Percentiles rank a stretch among this genome's conserved stretches.
Conservation (phyloP, 164 flowering plant genomes). For the Magnolia officinalis region DNA sequence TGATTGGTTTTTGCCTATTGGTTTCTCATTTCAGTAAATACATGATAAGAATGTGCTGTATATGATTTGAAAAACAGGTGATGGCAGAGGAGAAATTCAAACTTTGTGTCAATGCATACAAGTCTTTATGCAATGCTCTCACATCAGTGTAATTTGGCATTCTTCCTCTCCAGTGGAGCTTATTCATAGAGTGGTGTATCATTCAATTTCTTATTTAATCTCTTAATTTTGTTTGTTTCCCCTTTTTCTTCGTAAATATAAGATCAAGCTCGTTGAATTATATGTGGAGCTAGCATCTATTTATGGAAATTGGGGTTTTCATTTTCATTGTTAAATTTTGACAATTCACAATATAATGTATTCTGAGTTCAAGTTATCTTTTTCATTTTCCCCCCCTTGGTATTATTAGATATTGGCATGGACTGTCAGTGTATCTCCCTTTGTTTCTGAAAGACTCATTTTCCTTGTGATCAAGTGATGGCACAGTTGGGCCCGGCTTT, state of each 20-base stretch:
- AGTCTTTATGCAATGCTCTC: conserved; percentile 58
- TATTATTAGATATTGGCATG: too few species aligned
- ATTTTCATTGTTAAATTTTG: too few species aligned
- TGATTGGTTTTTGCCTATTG: neutral
- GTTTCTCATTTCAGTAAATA: neutral
- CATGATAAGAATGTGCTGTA: too few species aligned
- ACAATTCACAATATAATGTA: too few species aligned
- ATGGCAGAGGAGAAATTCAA: conserved; percentile 77
- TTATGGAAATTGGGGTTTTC: neutral
- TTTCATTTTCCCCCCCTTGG: too few species aligned
- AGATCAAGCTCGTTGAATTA: neutral
- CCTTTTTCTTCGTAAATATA: neutral
- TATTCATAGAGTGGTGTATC: neutral
- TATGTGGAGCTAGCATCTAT: neutral
- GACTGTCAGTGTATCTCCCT: too few species aligned
- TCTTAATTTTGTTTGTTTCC: neutral
- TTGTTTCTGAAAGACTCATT: too few species aligned
- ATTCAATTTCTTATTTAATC: too few species aligned
- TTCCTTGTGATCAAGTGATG: too few species aligned
- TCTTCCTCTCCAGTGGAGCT: neutral
- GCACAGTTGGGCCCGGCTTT: too few species aligned
- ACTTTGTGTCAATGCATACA: conserved; percentile 62
- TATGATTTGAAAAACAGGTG: conserved; percentile 37
- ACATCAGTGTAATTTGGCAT: conserved; percentile 23
- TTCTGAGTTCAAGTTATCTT: too few species aligned